Conservation (phyloP, 1,139 yeast species). For the Candida frijolesensis region DNA sequence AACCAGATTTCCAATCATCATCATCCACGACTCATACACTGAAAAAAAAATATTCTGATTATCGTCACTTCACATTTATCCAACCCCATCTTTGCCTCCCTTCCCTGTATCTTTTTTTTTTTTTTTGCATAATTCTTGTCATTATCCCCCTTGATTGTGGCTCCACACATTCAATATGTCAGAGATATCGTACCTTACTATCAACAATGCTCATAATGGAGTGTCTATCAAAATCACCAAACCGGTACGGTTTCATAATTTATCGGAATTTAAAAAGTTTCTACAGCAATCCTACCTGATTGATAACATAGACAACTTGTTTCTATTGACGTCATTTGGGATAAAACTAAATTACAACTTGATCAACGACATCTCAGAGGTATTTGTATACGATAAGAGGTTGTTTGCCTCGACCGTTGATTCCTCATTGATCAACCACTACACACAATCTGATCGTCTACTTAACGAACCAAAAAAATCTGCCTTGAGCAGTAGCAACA, state of each 20-base stretch:
- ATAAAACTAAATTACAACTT: conserved; percentile 56
- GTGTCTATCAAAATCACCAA: conserved; percentile 37
- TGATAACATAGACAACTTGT: conserved; percentile 44
- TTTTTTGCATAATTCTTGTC: too few relatives aligned
- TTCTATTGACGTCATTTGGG: conserved; percentile 69
- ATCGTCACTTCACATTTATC: too few relatives aligned
- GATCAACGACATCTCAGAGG: conserved; percentile 48
- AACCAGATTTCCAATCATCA: too few relatives aligned
- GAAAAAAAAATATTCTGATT: too few relatives aligned
- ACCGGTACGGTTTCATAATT: conserved; percentile 43
- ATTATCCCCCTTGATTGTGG: too few relatives aligned
- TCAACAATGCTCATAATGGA: conserved; percentile 47
- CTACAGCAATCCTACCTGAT: conserved; percentile 35
- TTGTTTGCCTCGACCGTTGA: conserved; percentile 34
- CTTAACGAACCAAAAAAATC: conserved; percentile 9
- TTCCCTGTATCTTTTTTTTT: too few relatives aligned
- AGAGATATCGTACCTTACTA: conserved; percentile 28
- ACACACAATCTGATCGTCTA: conserved; percentile 1
- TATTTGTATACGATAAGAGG: conserved; percentile 63
- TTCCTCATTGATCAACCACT: conserved; percentile 6
- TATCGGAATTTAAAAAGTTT: conserved; percentile 48
- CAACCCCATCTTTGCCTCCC: too few relatives aligned
- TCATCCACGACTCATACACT: too few relatives aligned
- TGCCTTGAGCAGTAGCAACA: conserved; percentile 7
- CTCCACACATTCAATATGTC: conserved; percentile 10